Conservation (phyloP, 805 yeast species). For the Candida ascalaphidarum region DNA sequence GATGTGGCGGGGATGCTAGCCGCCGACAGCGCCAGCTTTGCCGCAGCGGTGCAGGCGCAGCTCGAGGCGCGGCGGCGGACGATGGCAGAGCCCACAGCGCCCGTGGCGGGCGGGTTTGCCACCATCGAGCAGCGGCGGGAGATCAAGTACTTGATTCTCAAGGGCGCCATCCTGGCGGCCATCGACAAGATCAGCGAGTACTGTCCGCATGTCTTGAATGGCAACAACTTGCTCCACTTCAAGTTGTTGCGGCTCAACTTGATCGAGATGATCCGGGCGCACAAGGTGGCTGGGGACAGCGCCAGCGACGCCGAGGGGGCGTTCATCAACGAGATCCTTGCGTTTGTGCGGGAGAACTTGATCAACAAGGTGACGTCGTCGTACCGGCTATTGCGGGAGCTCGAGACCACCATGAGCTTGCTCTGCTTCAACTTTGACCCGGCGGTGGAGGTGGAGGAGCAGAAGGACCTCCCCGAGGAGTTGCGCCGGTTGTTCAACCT, state of each 20-base stretch:
- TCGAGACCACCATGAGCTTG: constrained; percentile 80
- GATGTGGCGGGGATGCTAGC: background rate
- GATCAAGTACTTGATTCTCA: constrained; percentile 44
- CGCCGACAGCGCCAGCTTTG: background rate
- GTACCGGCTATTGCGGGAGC: constrained; percentile 52
- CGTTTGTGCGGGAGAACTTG: constrained; percentile 54
- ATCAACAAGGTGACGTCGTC: constrained; percentile 55
- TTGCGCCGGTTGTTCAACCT: constrained; percentile 50
- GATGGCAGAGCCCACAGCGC: constrained; percentile 4
- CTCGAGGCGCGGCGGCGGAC: background rate
- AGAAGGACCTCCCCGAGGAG: constrained; percentile 43
- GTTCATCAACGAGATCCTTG: constrained; percentile 46
- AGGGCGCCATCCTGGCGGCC: constrained; percentile 55
- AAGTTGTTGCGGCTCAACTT: constrained; percentile 63
- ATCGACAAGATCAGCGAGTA: constrained; percentile 47
- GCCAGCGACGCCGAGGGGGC: constrained; percentile 28
- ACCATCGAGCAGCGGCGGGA: constrained; percentile 45
- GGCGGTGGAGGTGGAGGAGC: constrained; percentile 18
- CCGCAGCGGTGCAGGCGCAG: background rate
- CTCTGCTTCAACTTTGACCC: constrained; percentile 44
- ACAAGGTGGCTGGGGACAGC: constrained; percentile 14
- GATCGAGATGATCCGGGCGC: constrained; percentile 70
- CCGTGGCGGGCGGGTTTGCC: constrained; percentile 30
- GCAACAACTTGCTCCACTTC: constrained; percentile 59
- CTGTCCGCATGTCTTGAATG: constrained; percentile 60